Evolutionary conservation across 371 early-diverging fungal genomes (phyloP).

Genomic region (Massospora cicadina): DNA sequence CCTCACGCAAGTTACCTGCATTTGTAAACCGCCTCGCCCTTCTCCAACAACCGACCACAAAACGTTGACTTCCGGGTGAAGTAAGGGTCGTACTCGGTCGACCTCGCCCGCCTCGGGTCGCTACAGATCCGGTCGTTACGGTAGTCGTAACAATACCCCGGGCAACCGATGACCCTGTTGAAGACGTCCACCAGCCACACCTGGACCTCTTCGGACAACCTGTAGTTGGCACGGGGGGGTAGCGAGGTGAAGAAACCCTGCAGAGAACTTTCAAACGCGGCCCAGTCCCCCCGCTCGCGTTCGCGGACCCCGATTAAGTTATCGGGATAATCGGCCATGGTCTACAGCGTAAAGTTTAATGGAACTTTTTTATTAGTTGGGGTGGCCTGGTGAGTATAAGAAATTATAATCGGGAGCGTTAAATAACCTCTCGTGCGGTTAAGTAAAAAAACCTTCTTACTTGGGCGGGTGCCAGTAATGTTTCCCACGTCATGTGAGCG

Average conservation of each 20-base stretch:
- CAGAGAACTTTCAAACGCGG: neutral
- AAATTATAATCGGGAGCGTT: no score
- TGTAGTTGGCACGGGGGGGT: neutral
- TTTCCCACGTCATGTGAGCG: no score
- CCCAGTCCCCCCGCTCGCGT: neutral
- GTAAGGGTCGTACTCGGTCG: neutral
- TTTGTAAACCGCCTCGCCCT: constrained; percentile 6
- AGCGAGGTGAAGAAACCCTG: neutral
- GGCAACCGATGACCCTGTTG: neutral
- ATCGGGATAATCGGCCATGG: neutral
- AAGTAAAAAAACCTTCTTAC: no score
- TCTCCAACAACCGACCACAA: constrained; percentile 8
- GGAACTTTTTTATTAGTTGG: no score
- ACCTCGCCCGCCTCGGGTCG: neutral
- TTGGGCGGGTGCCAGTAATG: no score
- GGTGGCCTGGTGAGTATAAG: no score
- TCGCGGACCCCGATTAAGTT: neutral
- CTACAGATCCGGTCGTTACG: neutral
- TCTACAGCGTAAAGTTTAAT: no score
- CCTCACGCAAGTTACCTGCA: constrained; percentile 12
- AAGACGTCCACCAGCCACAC: neutral
- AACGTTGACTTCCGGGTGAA: neutral
- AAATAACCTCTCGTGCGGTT: no score
- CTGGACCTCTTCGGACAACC: neutral
- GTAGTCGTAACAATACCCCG: neutral